phyloP scores from a whole-genome alignment of 2,329 filamentous ascomycete species.

The Sclerotinia glacialis region DNA sequence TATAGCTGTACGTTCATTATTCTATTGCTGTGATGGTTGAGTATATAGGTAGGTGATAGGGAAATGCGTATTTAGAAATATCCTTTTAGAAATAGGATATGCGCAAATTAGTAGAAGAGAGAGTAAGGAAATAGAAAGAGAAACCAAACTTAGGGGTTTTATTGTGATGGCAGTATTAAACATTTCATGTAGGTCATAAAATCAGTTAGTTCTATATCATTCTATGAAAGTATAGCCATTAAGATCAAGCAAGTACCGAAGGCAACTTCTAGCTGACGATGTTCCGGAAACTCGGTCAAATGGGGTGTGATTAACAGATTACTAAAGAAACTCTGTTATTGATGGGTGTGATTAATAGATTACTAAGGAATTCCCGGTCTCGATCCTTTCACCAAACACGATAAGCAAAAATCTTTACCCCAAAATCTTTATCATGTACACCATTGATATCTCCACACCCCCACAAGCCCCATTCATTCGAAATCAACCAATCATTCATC shows the following conservation, averaged over 20 bases:
- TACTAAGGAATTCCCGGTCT: not conserved
- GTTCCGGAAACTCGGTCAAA: not conserved
- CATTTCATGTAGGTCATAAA: not conserved
- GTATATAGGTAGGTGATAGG: not conserved
- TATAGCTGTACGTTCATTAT: constrained; percentile 74
- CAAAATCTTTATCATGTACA: too few relatives aligned
- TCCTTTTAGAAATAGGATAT: not conserved
- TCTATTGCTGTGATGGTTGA: constrained; percentile 13
- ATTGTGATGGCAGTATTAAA: not conserved
- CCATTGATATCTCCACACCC: constrained; percentile 12
- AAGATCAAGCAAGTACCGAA: not conserved
- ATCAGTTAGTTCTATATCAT: constrained; percentile 7
- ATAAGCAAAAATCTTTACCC: constrained; percentile 9
- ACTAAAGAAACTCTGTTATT: not conserved
- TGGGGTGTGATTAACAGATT: not conserved
- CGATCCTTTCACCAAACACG: not conserved
- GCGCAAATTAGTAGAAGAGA: constrained; percentile 10
- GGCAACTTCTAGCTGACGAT: constrained; percentile 21
- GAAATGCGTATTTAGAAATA: not conserved
- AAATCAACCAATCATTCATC: not conserved
- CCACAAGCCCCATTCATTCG: not conserved
- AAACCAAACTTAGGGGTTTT: constrained; percentile 2
- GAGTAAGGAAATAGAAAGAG: constrained; percentile 11
- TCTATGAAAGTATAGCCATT: constrained; percentile 6
- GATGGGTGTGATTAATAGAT: not conserved